Evolutionary conservation across 2,329 filamentous ascomycete genomes (phyloP), one percentile per base, ranked within the genome.

Genomic region (Xylaria hypoxylon): DNA sequence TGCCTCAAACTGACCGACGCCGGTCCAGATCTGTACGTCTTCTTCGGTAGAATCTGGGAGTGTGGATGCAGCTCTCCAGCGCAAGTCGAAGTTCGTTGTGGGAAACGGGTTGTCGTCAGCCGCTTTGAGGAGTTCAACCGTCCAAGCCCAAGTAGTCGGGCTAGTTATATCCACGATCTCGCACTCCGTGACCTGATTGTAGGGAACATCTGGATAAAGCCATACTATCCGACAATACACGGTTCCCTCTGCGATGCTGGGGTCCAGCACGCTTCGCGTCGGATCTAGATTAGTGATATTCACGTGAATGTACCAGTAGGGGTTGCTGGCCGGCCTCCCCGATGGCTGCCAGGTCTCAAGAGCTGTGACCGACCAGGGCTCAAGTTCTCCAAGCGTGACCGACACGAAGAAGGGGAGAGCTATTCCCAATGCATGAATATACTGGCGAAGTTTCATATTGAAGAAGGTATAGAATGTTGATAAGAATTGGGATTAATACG

Each of bases 151-250:
- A 40, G 50, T 4, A 40, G 38, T 8, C 24, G 61, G 47, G 5
- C 59, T 38, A 7, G 42, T 53, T n/a, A 50, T 50, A 17, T 62
- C 59, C 13, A 47, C 45, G 26, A 71, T 60, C 2, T 57, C 53
- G 59, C 74, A 76, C 15, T 69, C 67, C 26, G 62, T 28, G 19
- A 63, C 42, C 7, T 68, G 59, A 33, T 59, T 65, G 64, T 74
- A 73, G 6, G 71, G 69, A 3, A 44, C 56, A n/a, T 64, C 6
- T 10, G 64, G 53, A 8, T 64, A 62, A 1, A 42, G 22, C 74
- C 75, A 78, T 24, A 61, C 40, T n/a, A 74, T 63, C 6, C 65
- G 68, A 70, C 76, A 78, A 58, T 73, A 73, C 22, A 72, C 72
- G 7, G 56, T 61, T 8, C 70, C 69, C 5, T 70, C 61, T 7